Conservation (phyloP, 768 basidiomycete genomes). For the Boletus reticuloceps region DNA sequence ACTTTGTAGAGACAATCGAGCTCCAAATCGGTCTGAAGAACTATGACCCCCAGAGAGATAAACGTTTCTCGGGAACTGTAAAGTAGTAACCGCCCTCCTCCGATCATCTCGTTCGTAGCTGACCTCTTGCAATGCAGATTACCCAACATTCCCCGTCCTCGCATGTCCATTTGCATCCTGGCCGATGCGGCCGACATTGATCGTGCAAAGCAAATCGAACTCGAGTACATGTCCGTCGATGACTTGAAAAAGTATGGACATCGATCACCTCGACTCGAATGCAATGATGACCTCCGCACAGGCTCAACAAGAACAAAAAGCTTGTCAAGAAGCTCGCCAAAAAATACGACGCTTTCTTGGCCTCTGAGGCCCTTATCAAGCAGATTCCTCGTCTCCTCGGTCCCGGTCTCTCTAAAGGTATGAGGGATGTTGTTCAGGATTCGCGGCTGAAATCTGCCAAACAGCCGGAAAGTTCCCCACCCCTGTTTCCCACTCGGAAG, state of each 20-base stretch:
- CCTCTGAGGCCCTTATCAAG: conserved; percentile 97
- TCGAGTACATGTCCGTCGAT: conserved; percentile 99
- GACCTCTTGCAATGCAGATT: conserved; percentile 50
- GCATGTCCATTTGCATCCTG: conserved; percentile 99
- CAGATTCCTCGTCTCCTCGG: conserved; percentile 99
- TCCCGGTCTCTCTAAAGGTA: conserved; percentile 98
- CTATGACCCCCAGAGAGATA: conserved; percentile 99
- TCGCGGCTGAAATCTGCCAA: not conserved
- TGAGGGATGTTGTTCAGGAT: not conserved
- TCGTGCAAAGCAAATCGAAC: conserved; percentile 94
- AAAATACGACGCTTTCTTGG: conserved; percentile 98
- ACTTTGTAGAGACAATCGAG: conserved; percentile 95
- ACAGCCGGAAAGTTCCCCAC: conserved; percentile 98
- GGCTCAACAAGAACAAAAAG: conserved; percentile 99
- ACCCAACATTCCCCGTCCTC: conserved; percentile 94
- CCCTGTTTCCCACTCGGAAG: conserved; percentile 90
- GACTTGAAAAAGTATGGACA: conserved; percentile 91
- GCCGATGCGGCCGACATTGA: conserved; percentile 99
- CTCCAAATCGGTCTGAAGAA: conserved; percentile 97
- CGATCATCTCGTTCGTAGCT: not conserved
- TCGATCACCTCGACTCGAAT: not conserved
- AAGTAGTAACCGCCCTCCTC: conserved; percentile 52
- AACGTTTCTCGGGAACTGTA: conserved; percentile 99
- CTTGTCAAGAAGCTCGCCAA: conserved; percentile 99
- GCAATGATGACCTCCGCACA: conserved; percentile 28